A percentile compares a stretch with the other conserved stretches of the same genome.
phyloP scores from a whole-genome alignment of 176 grass and related monocot species.

The Carex pumila region DNA sequence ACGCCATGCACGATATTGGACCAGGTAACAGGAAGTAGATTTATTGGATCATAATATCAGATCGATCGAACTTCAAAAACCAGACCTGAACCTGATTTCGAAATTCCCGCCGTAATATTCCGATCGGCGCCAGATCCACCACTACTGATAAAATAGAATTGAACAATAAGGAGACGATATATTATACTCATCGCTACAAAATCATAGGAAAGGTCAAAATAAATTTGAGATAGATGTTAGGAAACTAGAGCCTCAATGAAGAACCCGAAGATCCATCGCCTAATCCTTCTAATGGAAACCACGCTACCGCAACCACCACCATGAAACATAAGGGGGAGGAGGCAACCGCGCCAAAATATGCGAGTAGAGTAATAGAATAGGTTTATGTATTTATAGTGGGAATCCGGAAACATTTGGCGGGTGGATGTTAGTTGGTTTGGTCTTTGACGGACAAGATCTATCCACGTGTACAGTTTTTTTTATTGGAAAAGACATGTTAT shows the following conservation, averaged over 20 bases:
- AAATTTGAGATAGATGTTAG: neutral
- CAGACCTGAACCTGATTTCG: neutral
- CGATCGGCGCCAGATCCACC: neutral
- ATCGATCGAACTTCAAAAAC: neutral
- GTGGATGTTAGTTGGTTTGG: neutral
- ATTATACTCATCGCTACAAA: neutral
- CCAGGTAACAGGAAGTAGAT: neutral
- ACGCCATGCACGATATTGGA: no score
- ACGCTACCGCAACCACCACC: neutral
- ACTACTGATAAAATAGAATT: neutral
- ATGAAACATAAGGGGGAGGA: neutral
- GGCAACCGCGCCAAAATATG: neutral
- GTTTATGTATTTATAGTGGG: neutral
- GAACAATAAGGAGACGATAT: neutral
- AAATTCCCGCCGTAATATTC: neutral
- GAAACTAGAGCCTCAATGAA: no score
- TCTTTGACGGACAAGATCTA: neutral
- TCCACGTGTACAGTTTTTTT: neutral
- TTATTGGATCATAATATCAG: neutral
- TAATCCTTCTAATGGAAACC: no score
- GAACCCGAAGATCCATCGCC: neutral
- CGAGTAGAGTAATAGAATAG: neutral
- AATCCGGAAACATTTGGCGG: neutral
- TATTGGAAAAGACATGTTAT: neutral
- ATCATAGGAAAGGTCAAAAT: neutral